Conservation (phyloP, 257 asterid genomes). For the Penstemon davidsonii region DNA sequence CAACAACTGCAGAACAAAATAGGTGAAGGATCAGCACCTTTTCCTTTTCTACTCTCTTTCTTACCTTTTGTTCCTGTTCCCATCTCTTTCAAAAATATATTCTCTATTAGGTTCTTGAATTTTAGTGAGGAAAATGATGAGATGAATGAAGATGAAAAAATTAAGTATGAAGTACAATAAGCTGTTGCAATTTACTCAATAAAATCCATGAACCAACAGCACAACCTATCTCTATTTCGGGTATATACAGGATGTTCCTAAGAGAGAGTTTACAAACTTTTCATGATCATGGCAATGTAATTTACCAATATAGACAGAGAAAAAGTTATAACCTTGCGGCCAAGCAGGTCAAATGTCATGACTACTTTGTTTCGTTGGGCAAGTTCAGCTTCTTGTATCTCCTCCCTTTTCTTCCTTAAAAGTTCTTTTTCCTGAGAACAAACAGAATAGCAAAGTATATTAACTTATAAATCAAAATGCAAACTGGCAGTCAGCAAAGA, state of each 20-base stretch:
- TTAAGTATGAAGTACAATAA: too few species aligned
- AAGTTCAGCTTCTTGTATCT: conserved; percentile 81
- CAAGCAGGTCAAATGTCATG: conserved; percentile 86
- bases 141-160: too few species aligned
- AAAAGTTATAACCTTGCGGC: conserved; percentile 75
- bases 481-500: not conserved
- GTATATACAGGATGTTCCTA: not conserved
- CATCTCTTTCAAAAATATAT: too few species aligned
- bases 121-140: too few species aligned
- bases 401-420: conserved; percentile 71
- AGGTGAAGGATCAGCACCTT: not conserved
- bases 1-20: not conserved
- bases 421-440: conserved; percentile 80
- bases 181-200: too few species aligned
- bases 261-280: conserved; percentile 1
- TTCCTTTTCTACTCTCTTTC: not conserved
- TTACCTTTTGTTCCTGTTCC: not conserved
- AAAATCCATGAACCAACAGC: too few species aligned
- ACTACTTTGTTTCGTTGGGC: conserved; percentile 68
- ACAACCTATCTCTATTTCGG: not conserved
- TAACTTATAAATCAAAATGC: conserved; percentile 7
- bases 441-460: conserved; percentile 9
- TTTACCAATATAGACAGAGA: conserved; percentile 7
- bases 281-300: not conserved
- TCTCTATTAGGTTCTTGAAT: too few species aligned